Evolutionary conservation across 768 basidiomycete genomes (phyloP), one percentile per base, ranked within the genome.

Genomic region (Boletus rubroflammeus): DNA sequence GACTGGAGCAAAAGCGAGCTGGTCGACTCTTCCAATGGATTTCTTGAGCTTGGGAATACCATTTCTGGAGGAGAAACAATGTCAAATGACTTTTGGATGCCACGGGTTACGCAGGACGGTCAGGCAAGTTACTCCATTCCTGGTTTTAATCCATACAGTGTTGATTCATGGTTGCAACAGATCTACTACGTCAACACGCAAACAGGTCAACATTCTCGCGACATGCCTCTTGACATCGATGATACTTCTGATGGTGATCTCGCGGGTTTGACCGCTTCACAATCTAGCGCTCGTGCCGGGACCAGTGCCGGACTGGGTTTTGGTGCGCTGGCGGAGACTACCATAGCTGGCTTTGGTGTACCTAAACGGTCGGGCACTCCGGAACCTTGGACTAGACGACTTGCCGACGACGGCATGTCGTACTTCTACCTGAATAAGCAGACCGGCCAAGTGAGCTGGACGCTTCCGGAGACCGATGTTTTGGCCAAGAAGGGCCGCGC

Each of bases 151-250:
- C 14, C 3, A 28, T 35, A 34, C 21, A 45, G 31, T 35, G 36
- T 46, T 40, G 15, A 36, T 47, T 47, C 1, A 59, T 34, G 44
- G 3, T 25, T 38, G 19, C n/a, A 31, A 48, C 51, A 97, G 94
- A 93, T 99, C 67, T 95, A 86, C 76, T 99, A 98, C 73, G 81
- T 92, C 58, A 99, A 98, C 65, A 92, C 91, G 2, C 81, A 88
- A 60, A 92, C 90, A 6, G 90, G 90, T 31, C 81, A 91, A 68
- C 83, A 83, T 39, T 85, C 93, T 26, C 81, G 85, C 61, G 91
- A 97, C 62, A 73, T 96, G n/a, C 94, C 94, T 23, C 75, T 76
- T 44, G 89, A 90, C 65, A 73, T 78, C 11, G 86, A 88, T 46
- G 85, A 87, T 43, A 70, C 75, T 34, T 81, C 84, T 1, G 85